Conservation (phyloP, 1,284 basidiomycete species). For the Sparassis latifolia region DNA sequence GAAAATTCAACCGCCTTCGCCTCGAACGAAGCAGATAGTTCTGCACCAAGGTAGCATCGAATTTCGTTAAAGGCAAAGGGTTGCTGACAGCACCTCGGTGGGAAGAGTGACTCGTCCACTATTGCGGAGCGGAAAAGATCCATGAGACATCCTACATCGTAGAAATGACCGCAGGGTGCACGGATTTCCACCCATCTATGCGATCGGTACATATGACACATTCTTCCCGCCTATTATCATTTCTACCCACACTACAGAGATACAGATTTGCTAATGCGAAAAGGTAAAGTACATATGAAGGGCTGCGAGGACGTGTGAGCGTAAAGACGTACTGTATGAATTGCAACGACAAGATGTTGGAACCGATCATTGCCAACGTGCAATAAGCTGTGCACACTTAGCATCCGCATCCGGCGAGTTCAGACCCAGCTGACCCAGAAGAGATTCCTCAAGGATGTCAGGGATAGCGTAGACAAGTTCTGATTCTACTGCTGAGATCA, state of each 20-base stretch:
- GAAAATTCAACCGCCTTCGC: slow-evolving; percentile 30
- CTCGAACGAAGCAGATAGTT: slow-evolving; percentile 21
- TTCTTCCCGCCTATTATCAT: slow-evolving; percentile 4
- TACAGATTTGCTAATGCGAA: too few species aligned
- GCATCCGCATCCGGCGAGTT: too few species aligned
- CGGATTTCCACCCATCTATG: slow-evolving; percentile 18
- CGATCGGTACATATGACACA: slow-evolving; percentile 28
- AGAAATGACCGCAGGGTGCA: slow-evolving; percentile 32
- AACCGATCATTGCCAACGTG: too few species aligned
- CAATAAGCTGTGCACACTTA: too few species aligned
- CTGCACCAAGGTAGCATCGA: slow-evolving; percentile 16
- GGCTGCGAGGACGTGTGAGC: too few species aligned
- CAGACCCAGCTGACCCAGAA: too few species aligned
- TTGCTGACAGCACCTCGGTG: slow-evolving; percentile 35
- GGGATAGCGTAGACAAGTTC: too few species aligned
- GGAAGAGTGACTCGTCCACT: slow-evolving; percentile 36
- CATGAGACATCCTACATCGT: slow-evolving; percentile 31
- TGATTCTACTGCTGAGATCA: too few species aligned
- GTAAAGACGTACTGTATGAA: too few species aligned
- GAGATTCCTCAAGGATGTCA: too few species aligned
- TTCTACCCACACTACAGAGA: not conserved
- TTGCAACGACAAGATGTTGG: too few species aligned
- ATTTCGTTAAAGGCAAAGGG: slow-evolving; percentile 24
- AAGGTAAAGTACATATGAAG: too few species aligned
- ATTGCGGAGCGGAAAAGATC: slow-evolving; percentile 31